These are phyloP conservation scores for Colletotrichum horii DNA, from an alignment of 2,329 filamentous ascomycete species.

Conservation along the genomic window DNA sequence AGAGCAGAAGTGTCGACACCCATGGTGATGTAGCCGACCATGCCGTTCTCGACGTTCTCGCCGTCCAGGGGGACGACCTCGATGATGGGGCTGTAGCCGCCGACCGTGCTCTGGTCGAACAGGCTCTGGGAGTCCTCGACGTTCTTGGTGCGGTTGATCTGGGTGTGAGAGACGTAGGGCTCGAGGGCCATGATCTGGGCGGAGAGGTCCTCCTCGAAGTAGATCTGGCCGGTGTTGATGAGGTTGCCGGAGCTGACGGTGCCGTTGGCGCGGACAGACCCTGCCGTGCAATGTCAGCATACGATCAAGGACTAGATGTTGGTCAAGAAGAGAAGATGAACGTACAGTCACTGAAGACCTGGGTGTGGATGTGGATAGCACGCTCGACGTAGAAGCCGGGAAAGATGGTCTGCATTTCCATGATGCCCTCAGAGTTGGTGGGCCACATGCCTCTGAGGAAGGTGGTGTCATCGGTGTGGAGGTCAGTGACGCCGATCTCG, in stretches of 20 bases:
- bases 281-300: background rate
- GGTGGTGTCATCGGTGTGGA: slow-evolving; percentile 11
- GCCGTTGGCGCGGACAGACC: slow-evolving; percentile 19
- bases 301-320: background rate
- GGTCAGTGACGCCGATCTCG: background rate
- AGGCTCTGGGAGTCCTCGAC: background rate
- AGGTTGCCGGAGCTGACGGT: slow-evolving; percentile 23
- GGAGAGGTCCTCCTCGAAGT: background rate
- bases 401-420: slow-evolving; percentile 47
- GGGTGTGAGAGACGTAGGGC: slow-evolving; percentile 52
- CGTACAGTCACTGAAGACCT: slow-evolving; percentile 35
- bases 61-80: background rate
- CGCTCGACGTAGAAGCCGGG: slow-evolving; percentile 50
- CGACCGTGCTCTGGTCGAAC: background rate
- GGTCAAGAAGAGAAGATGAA: background rate
- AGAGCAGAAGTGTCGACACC: background rate
- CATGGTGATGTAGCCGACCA: slow-evolving; percentile 5
- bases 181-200: slow-evolving; percentile 47
- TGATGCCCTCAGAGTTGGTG: slow-evolving; percentile 26
- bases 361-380: slow-evolving; percentile 52
- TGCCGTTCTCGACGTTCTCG: background rate
- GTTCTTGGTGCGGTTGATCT: slow-evolving; percentile 10
- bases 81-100: slow-evolving; percentile 1
- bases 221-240: slow-evolving; percentile 30
- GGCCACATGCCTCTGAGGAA: slow-evolving; percentile 15